Evolutionary conservation across 108 stramenopile species (phyloP).

Genomic region (Cyclotella cryptica): DNA sequence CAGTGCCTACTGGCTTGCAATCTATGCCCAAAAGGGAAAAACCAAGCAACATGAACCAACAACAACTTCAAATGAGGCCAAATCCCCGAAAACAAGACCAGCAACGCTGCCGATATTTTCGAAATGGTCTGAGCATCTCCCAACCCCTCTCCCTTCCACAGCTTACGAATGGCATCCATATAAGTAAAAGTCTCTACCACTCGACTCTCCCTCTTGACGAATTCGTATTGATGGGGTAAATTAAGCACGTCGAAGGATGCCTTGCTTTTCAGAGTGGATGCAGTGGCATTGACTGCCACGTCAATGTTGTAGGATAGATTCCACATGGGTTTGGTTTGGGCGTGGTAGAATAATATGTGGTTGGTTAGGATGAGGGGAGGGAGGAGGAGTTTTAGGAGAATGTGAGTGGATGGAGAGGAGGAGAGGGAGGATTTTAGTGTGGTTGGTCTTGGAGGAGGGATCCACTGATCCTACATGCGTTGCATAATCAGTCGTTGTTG

Average conservation of each 20-base stretch:
- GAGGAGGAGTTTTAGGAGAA: conserved; percentile 45
- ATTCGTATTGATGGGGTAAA: conserved; percentile 51
- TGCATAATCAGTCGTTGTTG: no score
- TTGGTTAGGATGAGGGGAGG: conserved; percentile 59
- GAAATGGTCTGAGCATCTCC: conserved; percentile 56
- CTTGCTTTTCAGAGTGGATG: conserved; percentile 55
- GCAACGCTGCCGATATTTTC: conserved; percentile 67
- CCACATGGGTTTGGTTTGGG: conserved; percentile 86
- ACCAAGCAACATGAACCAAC: conserved; percentile 69
- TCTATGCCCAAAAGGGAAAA: conserved; percentile 46
- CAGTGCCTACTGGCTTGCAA: neutral
- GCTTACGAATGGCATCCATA: conserved; percentile 76
- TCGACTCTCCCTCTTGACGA: conserved; percentile 40
- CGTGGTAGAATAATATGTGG: conserved; percentile 71
- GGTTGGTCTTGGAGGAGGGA: neutral
- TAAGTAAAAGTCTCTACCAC: conserved; percentile 87
- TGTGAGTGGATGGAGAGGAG: conserved; percentile 45
- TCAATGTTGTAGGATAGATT: conserved; percentile 57
- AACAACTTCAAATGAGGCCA: conserved; percentile 87
- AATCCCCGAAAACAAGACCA: conserved; percentile 77
- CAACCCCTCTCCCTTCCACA: conserved; percentile 78
- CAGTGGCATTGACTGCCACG: conserved; percentile 72
- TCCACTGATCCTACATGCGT: no score
- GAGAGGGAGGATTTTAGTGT: conserved; percentile 38
- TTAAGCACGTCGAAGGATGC: conserved; percentile 61